Percentiles rank a stretch among this genome's conserved stretches.
These are phyloP conservation scores for Piper betle DNA, from an alignment of 164 flowering plant genomes.

Conservation along the genomic window DNA sequence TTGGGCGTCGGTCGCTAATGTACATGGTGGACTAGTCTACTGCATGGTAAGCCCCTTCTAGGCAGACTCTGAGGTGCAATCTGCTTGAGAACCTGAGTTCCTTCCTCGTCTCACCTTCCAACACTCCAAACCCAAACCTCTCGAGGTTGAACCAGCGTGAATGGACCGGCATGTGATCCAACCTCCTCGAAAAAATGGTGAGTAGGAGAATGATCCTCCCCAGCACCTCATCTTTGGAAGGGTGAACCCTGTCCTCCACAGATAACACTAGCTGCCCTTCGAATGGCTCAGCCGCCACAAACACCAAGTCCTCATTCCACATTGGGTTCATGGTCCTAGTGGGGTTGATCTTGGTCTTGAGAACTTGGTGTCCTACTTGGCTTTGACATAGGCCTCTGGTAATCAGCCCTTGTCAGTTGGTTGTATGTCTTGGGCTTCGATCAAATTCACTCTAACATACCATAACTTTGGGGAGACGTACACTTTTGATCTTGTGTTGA, in stretches of 20 bases:
- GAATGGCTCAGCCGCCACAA: constrained; percentile 78
- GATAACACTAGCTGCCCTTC: constrained; percentile 50
- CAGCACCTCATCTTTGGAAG: constrained; percentile 43
- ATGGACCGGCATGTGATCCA: constrained; percentile 63
- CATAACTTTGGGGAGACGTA: constrained; percentile 86
- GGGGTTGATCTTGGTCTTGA: constrained; percentile 34
- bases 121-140: constrained; percentile 43
- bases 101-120: constrained; percentile 49
- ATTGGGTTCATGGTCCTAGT: constrained; percentile 40
- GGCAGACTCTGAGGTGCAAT: constrained; percentile 57
- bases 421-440: constrained; percentile 78
- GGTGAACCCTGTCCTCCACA: constrained; percentile 36
- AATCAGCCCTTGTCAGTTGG: constrained; percentile 37
- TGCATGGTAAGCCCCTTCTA: constrained; percentile 55
- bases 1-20: constrained; percentile 60
- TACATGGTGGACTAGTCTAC: constrained; percentile 69
- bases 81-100: constrained; percentile 64
- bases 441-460: constrained; percentile 84
- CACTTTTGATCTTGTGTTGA: constrained; percentile 66
- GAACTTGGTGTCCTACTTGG: constrained; percentile 61
- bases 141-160: constrained; percentile 75
- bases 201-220: constrained; percentile 38
- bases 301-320: constrained; percentile 80
- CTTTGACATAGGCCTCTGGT: constrained; percentile 56
- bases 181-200: constrained; percentile 35